These are phyloP conservation scores for Colletotrichum eremochloae DNA, from an alignment of 2,329 filamentous ascomycete genomes.

Conservation along the genomic window DNA sequence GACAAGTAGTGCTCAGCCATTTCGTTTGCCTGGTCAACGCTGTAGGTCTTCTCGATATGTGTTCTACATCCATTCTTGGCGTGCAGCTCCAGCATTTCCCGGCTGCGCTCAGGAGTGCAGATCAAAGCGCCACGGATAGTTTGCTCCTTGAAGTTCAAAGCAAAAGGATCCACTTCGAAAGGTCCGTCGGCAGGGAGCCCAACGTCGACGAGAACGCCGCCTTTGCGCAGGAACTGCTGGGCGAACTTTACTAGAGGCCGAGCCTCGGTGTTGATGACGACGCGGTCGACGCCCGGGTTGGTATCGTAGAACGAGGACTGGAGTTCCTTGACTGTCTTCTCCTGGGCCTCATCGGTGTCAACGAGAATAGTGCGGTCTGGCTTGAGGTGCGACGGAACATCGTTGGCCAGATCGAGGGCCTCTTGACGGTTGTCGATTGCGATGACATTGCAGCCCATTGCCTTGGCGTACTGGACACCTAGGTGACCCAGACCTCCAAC, in stretches of 20 bases:
- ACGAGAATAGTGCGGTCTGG: constrained; percentile 37
- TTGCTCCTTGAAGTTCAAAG: constrained; percentile 44
- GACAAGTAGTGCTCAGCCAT: constrained; percentile 42
- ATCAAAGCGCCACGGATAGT: constrained; percentile 41
- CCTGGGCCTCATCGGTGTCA: constrained; percentile 35
- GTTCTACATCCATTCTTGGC: constrained; percentile 41
- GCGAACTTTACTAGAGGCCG: constrained; percentile 35
- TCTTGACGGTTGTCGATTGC: constrained; percentile 45
- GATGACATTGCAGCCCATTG: constrained; percentile 46
- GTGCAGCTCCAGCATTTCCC: constrained; percentile 42
- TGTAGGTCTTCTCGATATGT: constrained; percentile 41
- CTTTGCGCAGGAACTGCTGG: constrained; percentile 43
- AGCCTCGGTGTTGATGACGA: constrained; percentile 42
- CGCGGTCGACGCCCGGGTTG: constrained; percentile 44
- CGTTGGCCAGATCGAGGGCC: constrained; percentile 40
- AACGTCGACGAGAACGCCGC: constrained; percentile 39
- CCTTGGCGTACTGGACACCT: constrained; percentile 46
- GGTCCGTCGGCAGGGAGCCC: constrained; percentile 41
- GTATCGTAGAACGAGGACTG: constrained; percentile 36
- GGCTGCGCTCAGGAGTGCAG: constrained; percentile 43
- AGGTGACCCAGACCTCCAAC: constrained; percentile 47
- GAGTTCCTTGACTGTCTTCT: constrained; percentile 35
- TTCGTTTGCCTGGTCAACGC: constrained; percentile 40
- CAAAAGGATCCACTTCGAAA: constrained; percentile 42
- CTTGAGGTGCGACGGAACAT: constrained; percentile 35